These are phyloP conservation scores for Cryptosporidium ubiquitum DNA, from an alignment of 169 alveolate genomes.

Conservation along the genomic window DNA sequence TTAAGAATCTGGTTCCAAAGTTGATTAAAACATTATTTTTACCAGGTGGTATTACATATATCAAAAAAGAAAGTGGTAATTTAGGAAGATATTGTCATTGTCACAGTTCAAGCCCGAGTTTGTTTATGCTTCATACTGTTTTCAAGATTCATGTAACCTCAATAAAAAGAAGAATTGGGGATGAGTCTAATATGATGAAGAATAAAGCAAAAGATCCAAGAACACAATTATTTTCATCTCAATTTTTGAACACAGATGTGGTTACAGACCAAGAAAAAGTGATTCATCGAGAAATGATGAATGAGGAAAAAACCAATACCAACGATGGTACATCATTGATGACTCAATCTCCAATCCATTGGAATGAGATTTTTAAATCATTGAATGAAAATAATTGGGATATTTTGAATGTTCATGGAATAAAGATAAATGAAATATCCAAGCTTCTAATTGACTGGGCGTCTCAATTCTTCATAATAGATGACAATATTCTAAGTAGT, in stretches of 20 bases:
- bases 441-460: conserved; percentile 48
- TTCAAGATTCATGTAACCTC: conserved; percentile 46
- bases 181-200: background rate
- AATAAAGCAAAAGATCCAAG: background rate
- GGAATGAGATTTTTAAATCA: conserved; percentile 55
- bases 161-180: conserved; percentile 7
- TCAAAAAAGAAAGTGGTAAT: conserved; percentile 56
- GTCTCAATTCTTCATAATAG: conserved; percentile 17
- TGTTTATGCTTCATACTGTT: conserved; percentile 42
- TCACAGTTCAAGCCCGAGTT: conserved; percentile 44
- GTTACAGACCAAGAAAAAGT: conserved; percentile 35
- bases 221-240: conserved; percentile 3
- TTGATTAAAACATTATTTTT: conserved; percentile 45
- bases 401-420: conserved; percentile 18
- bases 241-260: conserved; percentile 34
- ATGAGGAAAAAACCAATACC: background rate
- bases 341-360: conserved; percentile 60
- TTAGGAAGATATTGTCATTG: conserved; percentile 71
- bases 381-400: conserved; percentile 53
- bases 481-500: conserved; percentile 20
- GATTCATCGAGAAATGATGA: background rate
- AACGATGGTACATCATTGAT: background rate
- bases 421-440: conserved; percentile 46
- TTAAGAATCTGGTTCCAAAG: conserved; percentile 57
- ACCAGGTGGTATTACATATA: conserved; percentile 41